phyloP scores from a whole-genome alignment of 2,329 filamentous ascomycete species.

The Scytalidium sp. region DNA sequence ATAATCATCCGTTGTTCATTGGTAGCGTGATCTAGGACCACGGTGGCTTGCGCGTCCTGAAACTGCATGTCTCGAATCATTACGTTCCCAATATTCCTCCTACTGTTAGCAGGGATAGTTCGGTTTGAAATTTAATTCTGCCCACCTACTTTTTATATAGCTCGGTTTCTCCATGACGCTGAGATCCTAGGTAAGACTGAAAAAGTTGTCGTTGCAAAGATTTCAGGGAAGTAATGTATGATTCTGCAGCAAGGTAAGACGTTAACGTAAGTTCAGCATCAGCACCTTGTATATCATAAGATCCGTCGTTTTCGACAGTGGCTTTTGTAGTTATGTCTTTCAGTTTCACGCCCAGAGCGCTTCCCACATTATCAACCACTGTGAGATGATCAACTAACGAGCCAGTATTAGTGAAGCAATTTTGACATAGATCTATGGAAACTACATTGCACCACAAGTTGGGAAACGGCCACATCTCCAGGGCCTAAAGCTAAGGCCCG shows the following conservation, averaged over 20 bases:
- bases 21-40: slow-evolving; percentile 3
- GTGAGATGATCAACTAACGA: not conserved
- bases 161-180: not conserved
- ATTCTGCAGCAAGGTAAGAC: not conserved
- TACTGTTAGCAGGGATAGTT: not conserved
- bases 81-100: slow-evolving; percentile 6
- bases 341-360: not conserved
- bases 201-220: not conserved
- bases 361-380: not conserved
- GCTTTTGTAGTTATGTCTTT: not conserved
- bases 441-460: slow-evolving; percentile 3
- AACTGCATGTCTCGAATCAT: slow-evolving; percentile 12
- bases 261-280: not conserved
- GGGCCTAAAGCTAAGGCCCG: not conserved
- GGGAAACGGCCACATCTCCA: not conserved
- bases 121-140: not conserved
- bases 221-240: not conserved
- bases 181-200: not conserved
- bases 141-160: not conserved
- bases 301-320: not conserved
- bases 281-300: not conserved
- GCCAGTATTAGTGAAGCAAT: not conserved
- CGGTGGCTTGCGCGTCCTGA: slow-evolving; percentile 3
- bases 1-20: slow-evolving; percentile 8
- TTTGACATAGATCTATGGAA: not conserved